Conservation (phyloP, 805 yeast genomes). For the Saccharomycopsis javanensis region DNA sequence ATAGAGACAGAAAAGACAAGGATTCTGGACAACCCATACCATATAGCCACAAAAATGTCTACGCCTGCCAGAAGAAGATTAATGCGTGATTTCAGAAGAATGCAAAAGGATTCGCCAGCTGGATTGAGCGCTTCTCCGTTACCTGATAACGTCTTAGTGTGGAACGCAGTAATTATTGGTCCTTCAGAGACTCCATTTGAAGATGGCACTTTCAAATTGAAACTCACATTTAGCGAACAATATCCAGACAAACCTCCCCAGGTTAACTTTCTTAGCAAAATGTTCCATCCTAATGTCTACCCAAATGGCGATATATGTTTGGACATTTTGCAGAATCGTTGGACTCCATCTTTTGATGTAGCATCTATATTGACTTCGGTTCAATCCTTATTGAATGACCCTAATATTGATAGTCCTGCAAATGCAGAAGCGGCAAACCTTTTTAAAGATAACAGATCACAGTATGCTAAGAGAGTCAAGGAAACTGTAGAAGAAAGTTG, state of each 20-base stretch:
- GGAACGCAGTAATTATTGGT: conserved; percentile 97
- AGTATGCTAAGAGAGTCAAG: conserved; percentile 82
- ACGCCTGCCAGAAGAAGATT: conserved; percentile 98
- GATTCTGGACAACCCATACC: neutral
- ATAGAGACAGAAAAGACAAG: neutral
- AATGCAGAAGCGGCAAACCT: conserved; percentile 96
- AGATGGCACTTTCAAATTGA: conserved; percentile 88
- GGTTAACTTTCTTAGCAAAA: conserved; percentile 82
- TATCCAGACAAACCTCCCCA: conserved; percentile 96
- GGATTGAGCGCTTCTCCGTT: conserved; percentile 97
- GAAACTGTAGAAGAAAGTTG: conserved; percentile 93
- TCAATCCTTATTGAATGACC: conserved; percentile 88
- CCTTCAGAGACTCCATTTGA: conserved; percentile 97
- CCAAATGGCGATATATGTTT: conserved; percentile 92
- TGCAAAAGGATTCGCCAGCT: conserved; percentile 97
- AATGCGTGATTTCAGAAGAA: conserved; percentile 96
- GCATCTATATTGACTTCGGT: conserved; percentile 89
- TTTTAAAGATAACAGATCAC: conserved; percentile 90
- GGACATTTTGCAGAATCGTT: conserved; percentile 91
- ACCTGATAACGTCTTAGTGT: conserved; percentile 93
- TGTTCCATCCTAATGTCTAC: conserved; percentile 98
- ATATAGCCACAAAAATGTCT: conserved; percentile 55
- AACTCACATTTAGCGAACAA: conserved; percentile 87
- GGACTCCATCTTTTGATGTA: conserved; percentile 98
- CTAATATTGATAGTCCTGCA: conserved; percentile 94